A percentile compares a stretch with the other conserved stretches of the same genome.
Conservation (phyloP, 352 stramenopile species). For the Pythium oligandrum region DNA sequence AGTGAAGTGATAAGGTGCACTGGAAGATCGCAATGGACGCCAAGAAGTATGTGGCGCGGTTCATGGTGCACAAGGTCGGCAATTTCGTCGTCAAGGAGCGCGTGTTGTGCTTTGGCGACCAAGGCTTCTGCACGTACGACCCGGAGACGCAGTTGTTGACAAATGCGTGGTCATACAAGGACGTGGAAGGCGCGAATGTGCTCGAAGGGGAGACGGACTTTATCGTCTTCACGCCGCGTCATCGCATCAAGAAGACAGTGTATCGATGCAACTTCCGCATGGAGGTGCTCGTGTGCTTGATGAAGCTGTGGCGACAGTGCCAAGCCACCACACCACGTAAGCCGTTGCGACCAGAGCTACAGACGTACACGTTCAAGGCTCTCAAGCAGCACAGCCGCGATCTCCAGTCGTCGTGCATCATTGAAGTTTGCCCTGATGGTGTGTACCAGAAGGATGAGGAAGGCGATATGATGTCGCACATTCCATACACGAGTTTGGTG, state of each 20-base stretch:
- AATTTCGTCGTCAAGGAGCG: conserved; percentile 83
- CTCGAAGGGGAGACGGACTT: conserved; percentile 77
- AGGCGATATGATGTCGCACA: conserved; percentile 73
- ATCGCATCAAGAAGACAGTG: conserved; percentile 77
- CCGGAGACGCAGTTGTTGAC: conserved; percentile 64
- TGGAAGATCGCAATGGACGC: conserved; percentile 30
- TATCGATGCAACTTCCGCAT: conserved; percentile 80
- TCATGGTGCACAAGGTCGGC: conserved; percentile 83
- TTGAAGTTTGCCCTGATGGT: conserved; percentile 67
- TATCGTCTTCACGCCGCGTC: conserved; percentile 66
- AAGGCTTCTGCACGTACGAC: conserved; percentile 70
- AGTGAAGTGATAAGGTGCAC: too few species aligned
- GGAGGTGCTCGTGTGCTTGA: conserved; percentile 78
- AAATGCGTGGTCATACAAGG: conserved; percentile 79
- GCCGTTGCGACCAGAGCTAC: conserved; percentile 31
- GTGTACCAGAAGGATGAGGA: conserved; percentile 76
- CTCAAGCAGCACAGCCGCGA: conserved; percentile 57
- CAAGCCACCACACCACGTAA: conserved; percentile 29
- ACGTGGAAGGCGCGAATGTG: conserved; percentile 54
- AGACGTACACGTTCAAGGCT: conserved; percentile 47
- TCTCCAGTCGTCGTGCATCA: conserved; percentile 56
- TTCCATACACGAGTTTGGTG: conserved; percentile 77
- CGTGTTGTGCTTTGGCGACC: conserved; percentile 73
- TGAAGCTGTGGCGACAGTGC: conserved; percentile 66
- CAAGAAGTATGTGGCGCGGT: conserved; percentile 61